Evolutionary conservation across 2,329 filamentous ascomycete species (phyloP), one percentile per base, ranked within the genome.

Genomic region (Neonectria hederae): DNA sequence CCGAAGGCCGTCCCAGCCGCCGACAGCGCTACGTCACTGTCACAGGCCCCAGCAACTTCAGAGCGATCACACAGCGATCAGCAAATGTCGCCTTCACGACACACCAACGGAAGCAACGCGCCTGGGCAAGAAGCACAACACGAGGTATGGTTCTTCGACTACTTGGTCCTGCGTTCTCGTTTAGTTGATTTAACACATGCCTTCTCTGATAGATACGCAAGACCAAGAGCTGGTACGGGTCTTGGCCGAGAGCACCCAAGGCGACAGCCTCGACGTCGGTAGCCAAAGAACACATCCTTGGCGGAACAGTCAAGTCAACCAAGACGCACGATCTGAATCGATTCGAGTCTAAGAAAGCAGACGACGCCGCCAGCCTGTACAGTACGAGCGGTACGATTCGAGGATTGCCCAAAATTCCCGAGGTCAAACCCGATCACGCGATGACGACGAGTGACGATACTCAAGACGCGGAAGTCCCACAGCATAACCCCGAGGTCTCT

Each of bases 201-300:
- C 48, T 42, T 14, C 51, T 17, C 22, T 52, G 22, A 35, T 69
- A 87, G 85, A 76, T 83, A 40, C 82, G 81, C 63, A 87, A 87
- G 72, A 77, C 83, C 9, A 80, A 80, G 52, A 89, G 87, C 74
- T 90, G 87, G 88, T 90, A 90, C 75, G 86, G 86, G 57, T 86
- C 87, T 19, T 89, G 86, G 86, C 84, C 86, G 19, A 81, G 84
- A 65, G 75, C 77, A 35, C 79, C 83, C 30, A 90, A 90, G 72
- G 85, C 87, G 7, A 78, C 81, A 17, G 82, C 88, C 28, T 90
- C 87, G 9, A 89, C 85, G 6, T 86, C 87, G 55, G 79, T 90
- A 48, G 86, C 87, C 4, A 83, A 82, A 67, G 88, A 90, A 74
- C 87, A 84, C 13, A 89, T 90, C 28, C 77, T 87, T 49, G 88